Evolutionary conservation across 1,284 basidiomycete genomes (phyloP).

Genomic region (Puccinia coronata): DNA sequence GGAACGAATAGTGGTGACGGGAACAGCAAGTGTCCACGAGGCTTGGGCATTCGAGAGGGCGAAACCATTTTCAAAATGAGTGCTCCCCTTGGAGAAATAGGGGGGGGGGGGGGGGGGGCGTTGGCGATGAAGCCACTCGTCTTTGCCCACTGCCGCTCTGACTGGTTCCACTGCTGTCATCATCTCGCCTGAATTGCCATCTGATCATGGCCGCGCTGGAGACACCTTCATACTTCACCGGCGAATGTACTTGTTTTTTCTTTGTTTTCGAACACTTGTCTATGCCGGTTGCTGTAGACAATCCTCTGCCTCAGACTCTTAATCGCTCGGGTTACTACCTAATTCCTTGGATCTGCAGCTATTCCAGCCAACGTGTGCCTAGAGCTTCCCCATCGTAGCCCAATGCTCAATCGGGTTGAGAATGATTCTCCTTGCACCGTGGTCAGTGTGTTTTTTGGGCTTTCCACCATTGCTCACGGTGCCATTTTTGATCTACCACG

Average conservation of each 20-base stretch:
- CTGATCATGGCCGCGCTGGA: neutral
- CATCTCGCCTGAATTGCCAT: neutral
- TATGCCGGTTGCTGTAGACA: neutral
- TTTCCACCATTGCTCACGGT: conserved; percentile 3
- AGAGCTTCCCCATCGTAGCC: conserved; percentile 5
- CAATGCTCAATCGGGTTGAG: conserved; percentile 20
- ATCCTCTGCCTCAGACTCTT: neutral
- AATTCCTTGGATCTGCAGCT: neutral
- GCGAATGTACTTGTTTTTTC: neutral
- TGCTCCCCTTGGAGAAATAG: neutral
- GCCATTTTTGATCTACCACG: conserved; percentile 23
- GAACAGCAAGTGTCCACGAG: neutral
- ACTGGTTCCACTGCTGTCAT: neutral
- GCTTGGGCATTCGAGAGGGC: neutral
- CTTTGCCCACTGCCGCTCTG: neutral
- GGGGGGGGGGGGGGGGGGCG: too few species aligned
- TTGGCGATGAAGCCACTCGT: neutral
- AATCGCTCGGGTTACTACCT: conserved; percentile 19
- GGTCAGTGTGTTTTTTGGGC: neutral
- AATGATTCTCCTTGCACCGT: conserved; percentile 8
- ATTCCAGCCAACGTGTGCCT: neutral
- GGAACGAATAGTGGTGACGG: neutral
- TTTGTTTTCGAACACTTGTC: conserved; percentile 3
- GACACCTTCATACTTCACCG: neutral
- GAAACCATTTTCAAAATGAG: neutral